Evolutionary conservation across 108 stramenopile genomes (phyloP).

Genomic region (Poteriospumella lacustris): DNA sequence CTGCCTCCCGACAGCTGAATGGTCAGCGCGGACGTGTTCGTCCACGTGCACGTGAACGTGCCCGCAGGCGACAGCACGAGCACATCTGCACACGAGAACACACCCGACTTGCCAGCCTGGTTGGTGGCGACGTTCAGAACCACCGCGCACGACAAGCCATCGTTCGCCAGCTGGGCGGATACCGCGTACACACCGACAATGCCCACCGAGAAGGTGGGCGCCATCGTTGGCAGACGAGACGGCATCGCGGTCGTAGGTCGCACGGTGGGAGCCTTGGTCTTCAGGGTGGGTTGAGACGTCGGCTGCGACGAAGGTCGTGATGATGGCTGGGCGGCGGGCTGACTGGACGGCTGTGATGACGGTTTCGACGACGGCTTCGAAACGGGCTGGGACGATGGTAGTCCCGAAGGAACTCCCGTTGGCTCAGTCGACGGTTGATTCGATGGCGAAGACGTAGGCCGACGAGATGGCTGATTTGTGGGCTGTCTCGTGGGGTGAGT

Average conservation of each 20-base stretch:
- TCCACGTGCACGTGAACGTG: neutral
- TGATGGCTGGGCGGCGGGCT: neutral
- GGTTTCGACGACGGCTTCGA: neutral
- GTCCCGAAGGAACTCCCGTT: neutral
- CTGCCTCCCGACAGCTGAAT: neutral
- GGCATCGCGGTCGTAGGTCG: neutral
- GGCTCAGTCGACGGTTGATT: neutral
- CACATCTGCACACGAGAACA: neutral
- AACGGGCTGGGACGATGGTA: neutral
- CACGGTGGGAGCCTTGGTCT: neutral
- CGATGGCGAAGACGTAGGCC: neutral
- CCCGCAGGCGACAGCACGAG: neutral
- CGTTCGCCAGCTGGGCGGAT: neutral
- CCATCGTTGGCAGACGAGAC: neutral
- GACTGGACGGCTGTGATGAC: neutral
- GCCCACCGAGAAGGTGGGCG: neutral
- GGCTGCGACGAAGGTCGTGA: neutral
- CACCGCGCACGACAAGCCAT: neutral
- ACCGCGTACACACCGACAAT: neutral
- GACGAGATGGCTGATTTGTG: neutral
- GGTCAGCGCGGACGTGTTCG: neutral
- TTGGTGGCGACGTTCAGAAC: too few species aligned
- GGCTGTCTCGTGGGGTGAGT: neutral
- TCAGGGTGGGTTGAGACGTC: neutral
- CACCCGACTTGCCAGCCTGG: too few species aligned